Evolutionary conservation across 164 flowering plant species (phyloP), one percentile per base, ranked within the genome.

Genomic region (Malania oleifera): DNA sequence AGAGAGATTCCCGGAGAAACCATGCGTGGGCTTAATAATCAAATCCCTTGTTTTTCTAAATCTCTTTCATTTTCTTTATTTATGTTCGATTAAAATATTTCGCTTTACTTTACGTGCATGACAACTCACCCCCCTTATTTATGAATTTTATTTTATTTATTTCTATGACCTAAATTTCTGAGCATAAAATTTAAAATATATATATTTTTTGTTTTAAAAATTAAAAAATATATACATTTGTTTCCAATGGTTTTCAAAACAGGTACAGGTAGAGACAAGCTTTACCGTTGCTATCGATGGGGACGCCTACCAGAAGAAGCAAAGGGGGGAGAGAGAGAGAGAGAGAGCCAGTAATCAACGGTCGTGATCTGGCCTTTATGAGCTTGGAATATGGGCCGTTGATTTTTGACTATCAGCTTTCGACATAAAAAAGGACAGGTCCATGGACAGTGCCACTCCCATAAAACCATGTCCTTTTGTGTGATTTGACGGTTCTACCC

Each of bases 1-100:
- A 57, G 83, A 75, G 84, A 80, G 87, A 82, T 77, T 82, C 87
- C 75, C 80, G 87, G 84, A 69, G 77, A 74, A 43, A 56, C 84
- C 82, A 50, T 51, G 82, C 84, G 82, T 79, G 83, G 79, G 76
- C 61, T 64, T 68, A 61, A 57, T 73, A 59, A 73, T 76, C 34
- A 62, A 68, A 39, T 58, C 37, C 8, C 45, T 54, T 31, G 31
- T 44, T 66, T 35, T 56, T 44, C 14, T 18, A 11, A 40, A 12
- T 59, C 44, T 64, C 28, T 43, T 9, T 10, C 10, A 17, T 15
- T 67, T 28, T 34, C 11, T n/a, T n/a, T n/a, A n/a, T n/a, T n/a
- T n/a, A n/a, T n/a, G n/a, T n/a, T n/a, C n/a, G n/a, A 38, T 57
- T 51, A 28, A 59, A 52, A 27, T 37, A 22, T 49, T 58, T 56